Evolutionary conservation across 2,329 filamentous ascomycete species (phyloP).

Genomic region (Dothideomycetidae sp.): DNA sequence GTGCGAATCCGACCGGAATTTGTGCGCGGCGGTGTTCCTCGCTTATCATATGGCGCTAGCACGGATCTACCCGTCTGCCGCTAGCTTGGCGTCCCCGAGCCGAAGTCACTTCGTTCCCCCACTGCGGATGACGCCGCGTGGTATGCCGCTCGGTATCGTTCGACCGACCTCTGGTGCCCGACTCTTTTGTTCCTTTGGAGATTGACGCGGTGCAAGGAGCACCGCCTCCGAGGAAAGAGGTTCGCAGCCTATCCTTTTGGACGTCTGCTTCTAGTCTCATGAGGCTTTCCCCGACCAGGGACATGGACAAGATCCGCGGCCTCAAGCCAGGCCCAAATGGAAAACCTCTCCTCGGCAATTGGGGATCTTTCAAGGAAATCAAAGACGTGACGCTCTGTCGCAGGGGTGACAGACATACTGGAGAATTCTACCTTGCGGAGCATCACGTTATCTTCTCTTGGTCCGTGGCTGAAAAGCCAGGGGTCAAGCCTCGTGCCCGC

Average conservation of each 20-base stretch:
- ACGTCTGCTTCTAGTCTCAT: too few species aligned
- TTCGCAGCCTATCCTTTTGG: too few species aligned
- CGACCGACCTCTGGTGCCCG: too few species aligned
- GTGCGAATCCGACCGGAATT: background rate
- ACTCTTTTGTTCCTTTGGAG: too few species aligned
- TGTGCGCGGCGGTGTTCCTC: background rate
- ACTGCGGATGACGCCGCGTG: background rate
- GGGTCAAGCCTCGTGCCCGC: slow-evolving; percentile 35
- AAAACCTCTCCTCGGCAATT: slow-evolving; percentile 5
- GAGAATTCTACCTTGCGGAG: slow-evolving; percentile 47
- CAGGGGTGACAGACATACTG: slow-evolving; percentile 41
- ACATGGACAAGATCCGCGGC: slow-evolving; percentile 11
- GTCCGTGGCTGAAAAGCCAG: slow-evolving; percentile 21
- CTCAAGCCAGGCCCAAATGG: slow-evolving; percentile 5
- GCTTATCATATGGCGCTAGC: background rate
- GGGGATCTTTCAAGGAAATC: slow-evolving; percentile 28
- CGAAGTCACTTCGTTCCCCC: too few species aligned
- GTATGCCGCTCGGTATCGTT: background rate
- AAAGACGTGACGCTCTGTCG: slow-evolving; percentile 48
- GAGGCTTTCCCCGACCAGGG: too few species aligned
- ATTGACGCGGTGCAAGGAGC: too few species aligned
- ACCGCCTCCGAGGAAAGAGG: too few species aligned
- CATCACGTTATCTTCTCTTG: slow-evolving; percentile 51
- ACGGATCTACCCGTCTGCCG: background rate
- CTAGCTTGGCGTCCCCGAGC: too few species aligned